Percentiles rank a stretch among this genome's conserved stretches.
phyloP scores from a whole-genome alignment of 108 stramenopile species.

The Chaetoceros muelleri region DNA sequence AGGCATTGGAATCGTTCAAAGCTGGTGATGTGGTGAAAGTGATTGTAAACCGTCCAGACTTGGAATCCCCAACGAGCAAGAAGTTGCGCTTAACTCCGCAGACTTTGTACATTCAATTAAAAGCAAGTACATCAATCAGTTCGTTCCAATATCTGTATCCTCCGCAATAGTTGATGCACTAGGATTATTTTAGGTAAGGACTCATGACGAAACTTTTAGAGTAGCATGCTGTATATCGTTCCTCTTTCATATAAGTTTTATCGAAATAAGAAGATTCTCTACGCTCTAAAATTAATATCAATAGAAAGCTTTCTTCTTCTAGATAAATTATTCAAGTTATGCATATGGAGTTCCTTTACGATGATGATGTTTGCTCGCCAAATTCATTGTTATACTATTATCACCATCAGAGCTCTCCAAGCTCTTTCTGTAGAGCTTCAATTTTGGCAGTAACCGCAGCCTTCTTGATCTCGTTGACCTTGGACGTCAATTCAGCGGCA shows the following conservation, averaged over 20 bases:
- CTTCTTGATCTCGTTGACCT: slow-evolving; percentile 53
- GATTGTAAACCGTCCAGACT: slow-evolving; percentile 41
- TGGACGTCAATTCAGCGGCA: slow-evolving; percentile 32
- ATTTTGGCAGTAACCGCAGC: slow-evolving; percentile 62
- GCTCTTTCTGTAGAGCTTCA: slow-evolving; percentile 54
- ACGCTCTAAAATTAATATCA: too few relatives aligned
- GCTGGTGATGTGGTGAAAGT: slow-evolving; percentile 79
- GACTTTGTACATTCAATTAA: slow-evolving; percentile 7
- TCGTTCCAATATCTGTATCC: background rate
- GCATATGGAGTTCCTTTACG: too few relatives aligned
- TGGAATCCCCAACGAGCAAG: background rate
- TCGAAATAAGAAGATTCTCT: too few relatives aligned
- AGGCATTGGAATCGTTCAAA: slow-evolving; percentile 69
- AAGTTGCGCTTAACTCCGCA: slow-evolving; percentile 1
- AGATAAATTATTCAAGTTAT: too few relatives aligned
- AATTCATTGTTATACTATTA: background rate
- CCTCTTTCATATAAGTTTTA: too few relatives aligned
- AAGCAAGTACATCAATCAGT: slow-evolving; percentile 4
- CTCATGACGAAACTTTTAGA: too few relatives aligned
- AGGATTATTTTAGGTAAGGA: too few relatives aligned
- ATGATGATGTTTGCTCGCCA: background rate
- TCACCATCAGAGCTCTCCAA: slow-evolving; percentile 12
- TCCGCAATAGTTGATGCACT: too few relatives aligned
- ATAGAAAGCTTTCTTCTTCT: too few relatives aligned
- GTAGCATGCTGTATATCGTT: too few relatives aligned